Conservation (phyloP, 257 asterid species). For the Echium plantagineum region DNA sequence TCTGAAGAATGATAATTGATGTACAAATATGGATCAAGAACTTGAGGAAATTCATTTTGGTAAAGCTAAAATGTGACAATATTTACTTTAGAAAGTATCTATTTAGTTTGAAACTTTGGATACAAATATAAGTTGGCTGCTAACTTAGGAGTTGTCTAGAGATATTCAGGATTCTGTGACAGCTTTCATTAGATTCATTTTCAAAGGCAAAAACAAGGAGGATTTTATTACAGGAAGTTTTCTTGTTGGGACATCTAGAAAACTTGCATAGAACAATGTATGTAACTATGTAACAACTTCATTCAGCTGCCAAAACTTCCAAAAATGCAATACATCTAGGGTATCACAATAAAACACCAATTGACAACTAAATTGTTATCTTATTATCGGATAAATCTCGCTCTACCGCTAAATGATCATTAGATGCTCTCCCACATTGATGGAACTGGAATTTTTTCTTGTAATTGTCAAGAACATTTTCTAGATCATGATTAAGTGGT, state of each 20-base stretch:
- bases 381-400: too few relatives aligned
- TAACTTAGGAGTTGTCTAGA: conserved; percentile 5
- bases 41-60: conserved; percentile 12
- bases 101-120: conserved; percentile 1
- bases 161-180: conserved; percentile 23
- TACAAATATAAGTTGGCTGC: conserved; percentile 11
- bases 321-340: neutral
- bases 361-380: neutral
- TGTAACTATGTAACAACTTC: neutral
- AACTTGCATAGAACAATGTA: neutral
- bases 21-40: conserved; percentile 4
- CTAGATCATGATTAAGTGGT: too few relatives aligned
- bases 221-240: conserved; percentile 3
- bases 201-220: conserved; percentile 35
- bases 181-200: conserved; percentile 23
- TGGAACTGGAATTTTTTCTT: too few relatives aligned
- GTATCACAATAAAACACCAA: neutral
- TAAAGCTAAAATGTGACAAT: neutral
- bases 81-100: neutral
- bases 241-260: conserved; percentile 40
- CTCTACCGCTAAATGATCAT: too few relatives aligned
- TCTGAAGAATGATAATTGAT: conserved; percentile 16
- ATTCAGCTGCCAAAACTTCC: neutral
- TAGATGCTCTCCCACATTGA: too few relatives aligned
- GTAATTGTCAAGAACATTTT: too few relatives aligned